A percentile compares a stretch with the other conserved stretches of the same genome.
These are phyloP conservation scores for Macroventuria anomochaeta DNA, from an alignment of 2,329 filamentous ascomycete species.

Conservation along the genomic window DNA sequence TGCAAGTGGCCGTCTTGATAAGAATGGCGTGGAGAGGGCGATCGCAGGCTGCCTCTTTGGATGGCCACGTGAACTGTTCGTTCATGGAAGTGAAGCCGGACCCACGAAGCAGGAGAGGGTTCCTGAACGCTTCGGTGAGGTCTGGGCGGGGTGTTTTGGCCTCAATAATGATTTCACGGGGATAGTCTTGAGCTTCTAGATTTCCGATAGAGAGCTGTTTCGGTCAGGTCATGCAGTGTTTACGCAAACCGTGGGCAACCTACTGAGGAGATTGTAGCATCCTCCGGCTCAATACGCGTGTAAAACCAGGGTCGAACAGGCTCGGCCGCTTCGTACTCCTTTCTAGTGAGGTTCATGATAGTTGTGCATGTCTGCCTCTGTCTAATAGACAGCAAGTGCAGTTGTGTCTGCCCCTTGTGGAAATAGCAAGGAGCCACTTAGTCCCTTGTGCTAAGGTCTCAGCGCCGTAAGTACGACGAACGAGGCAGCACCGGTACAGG, in stretches of 20 bases:
- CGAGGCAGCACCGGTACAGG: no score
- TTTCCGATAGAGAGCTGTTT: not conserved
- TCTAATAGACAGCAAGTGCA: not conserved
- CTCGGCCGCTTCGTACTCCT: not conserved
- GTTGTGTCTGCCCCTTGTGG: not conserved
- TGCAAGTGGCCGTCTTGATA: not conserved
- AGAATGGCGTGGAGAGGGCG: not conserved
- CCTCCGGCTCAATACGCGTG: not conserved
- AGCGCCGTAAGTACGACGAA: no score
- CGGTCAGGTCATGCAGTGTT: not conserved
- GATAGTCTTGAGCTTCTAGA: not conserved
- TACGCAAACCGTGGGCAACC: not conserved
- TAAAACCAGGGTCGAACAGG: not conserved
- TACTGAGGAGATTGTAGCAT: not conserved
- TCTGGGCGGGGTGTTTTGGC: not conserved
- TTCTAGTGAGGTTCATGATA: not conserved
- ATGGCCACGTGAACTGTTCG: not conserved
- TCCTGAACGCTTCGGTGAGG: not conserved
- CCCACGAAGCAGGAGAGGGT: not conserved
- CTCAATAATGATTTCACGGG: not conserved
- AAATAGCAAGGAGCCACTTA: not conserved
- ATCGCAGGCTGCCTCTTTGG: no score
- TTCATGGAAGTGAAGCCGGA: not conserved
- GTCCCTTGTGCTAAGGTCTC: not conserved
- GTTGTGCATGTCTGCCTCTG: not conserved